Evolutionary conservation across 306 rosid genomes (phyloP).

Genomic region (Alnus glutinosa): DNA sequence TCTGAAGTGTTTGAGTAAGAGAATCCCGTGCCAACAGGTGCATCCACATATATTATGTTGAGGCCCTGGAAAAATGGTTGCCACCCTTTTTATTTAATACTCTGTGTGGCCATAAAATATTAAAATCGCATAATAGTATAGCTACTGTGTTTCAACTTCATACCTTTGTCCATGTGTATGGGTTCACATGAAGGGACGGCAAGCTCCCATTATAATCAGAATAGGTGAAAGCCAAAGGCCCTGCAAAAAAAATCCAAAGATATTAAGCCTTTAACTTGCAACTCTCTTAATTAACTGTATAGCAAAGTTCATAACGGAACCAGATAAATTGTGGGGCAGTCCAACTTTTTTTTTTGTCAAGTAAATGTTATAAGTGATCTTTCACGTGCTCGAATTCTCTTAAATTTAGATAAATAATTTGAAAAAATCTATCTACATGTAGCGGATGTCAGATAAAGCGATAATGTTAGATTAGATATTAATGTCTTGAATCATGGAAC

Average conservation of each 20-base stretch:
- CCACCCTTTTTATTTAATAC: not conserved
- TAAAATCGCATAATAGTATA: not conserved
- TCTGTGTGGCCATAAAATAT: not conserved
- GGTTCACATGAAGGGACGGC: conserved; percentile 25
- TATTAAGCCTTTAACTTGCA: too few species aligned
- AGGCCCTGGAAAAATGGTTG: conserved; percentile 15
- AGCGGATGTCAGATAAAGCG: too few species aligned
- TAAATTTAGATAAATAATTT: too few species aligned
- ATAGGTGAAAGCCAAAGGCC: conserved; percentile 27
- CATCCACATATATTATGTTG: conserved; percentile 28
- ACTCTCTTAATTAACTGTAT: too few species aligned
- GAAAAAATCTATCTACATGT: too few species aligned
- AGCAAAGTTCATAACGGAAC: too few species aligned
- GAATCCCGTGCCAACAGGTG: conserved; percentile 34
- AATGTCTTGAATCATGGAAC: too few species aligned
- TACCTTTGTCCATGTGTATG: conserved; percentile 32
- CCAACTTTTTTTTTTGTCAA: too few species aligned
- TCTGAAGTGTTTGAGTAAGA: conserved; percentile 28
- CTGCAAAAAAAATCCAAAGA: conserved; percentile 5
- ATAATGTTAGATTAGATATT: too few species aligned
- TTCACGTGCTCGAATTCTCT: too few species aligned
- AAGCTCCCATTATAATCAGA: conserved; percentile 27
- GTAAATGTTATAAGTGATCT: too few species aligned
- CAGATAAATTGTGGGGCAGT: too few species aligned
- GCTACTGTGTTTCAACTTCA: not conserved